Evolutionary conservation across 1,284 basidiomycete genomes (phyloP), one percentile per base, ranked within the genome.

Genomic region (Coriolopsis trogii): DNA sequence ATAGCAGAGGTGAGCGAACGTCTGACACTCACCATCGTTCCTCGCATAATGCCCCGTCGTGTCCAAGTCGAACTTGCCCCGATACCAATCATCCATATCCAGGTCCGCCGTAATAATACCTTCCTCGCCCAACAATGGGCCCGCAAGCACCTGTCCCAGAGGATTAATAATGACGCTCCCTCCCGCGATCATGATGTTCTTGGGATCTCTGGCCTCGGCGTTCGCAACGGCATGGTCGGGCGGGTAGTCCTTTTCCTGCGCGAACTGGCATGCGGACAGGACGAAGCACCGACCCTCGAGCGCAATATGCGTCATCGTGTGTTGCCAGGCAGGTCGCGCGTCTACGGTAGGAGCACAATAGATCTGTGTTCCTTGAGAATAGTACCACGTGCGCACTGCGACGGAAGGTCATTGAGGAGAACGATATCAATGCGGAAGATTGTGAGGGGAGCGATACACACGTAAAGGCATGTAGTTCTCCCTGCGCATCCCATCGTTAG

Each of bases 231-330:
- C 69, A 58, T 87, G 82, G 52, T 77, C 79, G 3, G 67, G 61
- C 0, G 85, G 85, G 58, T 80, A 87, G 64, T 88, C 79, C 63
- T 76, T 77, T 61, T 82, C 81, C 61, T 78, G 75, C 0, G 82
- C 77, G 63, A 76, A 85, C 63, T 87, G 87, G 63, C 80, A 88
- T 15, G 79, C 82, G 15, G 82, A 78, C 23, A 89, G 70, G 34
- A 91, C 89, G 65, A 87, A 90, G 69, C 86, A 89, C 21, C 89
- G 77, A 2, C 88, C 89, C 68, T 91, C 89, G 44, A 85, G 71
- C 1, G 88, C 88, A 44, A 91, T 87, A 63, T 89, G 87, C 44
- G 76, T 69, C 85, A 91, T 89, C 1, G 81, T 79, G 48, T 75
- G 73, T 53, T 79, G 74, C 87, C 87, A 91, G 1, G 71, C 75